Conservation (phyloP, 2,329 filamentous ascomycete species). For the Phialophora tarda region DNA sequence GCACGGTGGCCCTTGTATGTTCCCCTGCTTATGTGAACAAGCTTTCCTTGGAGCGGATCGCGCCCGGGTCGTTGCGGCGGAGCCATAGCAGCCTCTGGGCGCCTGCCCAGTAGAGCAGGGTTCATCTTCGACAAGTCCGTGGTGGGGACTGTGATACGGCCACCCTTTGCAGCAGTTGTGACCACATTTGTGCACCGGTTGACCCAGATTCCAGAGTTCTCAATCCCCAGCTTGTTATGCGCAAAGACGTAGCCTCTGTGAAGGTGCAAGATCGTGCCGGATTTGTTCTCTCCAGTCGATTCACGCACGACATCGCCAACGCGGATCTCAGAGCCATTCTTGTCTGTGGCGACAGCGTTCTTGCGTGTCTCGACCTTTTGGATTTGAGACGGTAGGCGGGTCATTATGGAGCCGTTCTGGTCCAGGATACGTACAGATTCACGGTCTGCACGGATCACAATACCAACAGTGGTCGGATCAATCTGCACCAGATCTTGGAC, state of each 20-base stretch:
- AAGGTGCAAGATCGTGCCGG: slow-evolving; percentile 90
- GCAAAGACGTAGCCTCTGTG: slow-evolving; percentile 91
- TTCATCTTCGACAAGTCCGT: slow-evolving; percentile 92
- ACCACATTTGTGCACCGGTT: slow-evolving; percentile 82
- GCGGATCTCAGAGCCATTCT: slow-evolving; percentile 90
- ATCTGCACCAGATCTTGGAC: slow-evolving; percentile 94
- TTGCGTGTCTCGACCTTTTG: slow-evolving; percentile 84
- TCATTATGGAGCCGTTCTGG: slow-evolving; percentile 82
- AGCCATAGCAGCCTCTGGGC: slow-evolving; percentile 60
- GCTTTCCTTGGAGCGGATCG: slow-evolving; percentile 87
- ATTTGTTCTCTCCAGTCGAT: slow-evolving; percentile 79
- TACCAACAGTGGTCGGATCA: slow-evolving; percentile 89
- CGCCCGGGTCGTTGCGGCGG: slow-evolving; percentile 76
- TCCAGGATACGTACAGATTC: slow-evolving; percentile 90
- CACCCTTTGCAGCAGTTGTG: slow-evolving; percentile 92
- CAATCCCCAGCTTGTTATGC: slow-evolving; percentile 76
- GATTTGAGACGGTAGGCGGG: slow-evolving; percentile 87
- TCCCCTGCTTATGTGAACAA: slow-evolving; percentile 84
- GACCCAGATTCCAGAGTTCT: slow-evolving; percentile 90
- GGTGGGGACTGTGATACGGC: slow-evolving; percentile 68
- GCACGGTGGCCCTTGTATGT: slow-evolving; percentile 91
- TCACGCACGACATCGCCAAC: slow-evolving; percentile 92
- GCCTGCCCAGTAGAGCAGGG: slow-evolving; percentile 66
- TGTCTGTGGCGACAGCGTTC: slow-evolving; percentile 86
- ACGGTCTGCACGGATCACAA: slow-evolving; percentile 91